These are phyloP conservation scores for Lentinula sp. DNA, from an alignment of 768 basidiomycete genomes.

Conservation along the genomic window DNA sequence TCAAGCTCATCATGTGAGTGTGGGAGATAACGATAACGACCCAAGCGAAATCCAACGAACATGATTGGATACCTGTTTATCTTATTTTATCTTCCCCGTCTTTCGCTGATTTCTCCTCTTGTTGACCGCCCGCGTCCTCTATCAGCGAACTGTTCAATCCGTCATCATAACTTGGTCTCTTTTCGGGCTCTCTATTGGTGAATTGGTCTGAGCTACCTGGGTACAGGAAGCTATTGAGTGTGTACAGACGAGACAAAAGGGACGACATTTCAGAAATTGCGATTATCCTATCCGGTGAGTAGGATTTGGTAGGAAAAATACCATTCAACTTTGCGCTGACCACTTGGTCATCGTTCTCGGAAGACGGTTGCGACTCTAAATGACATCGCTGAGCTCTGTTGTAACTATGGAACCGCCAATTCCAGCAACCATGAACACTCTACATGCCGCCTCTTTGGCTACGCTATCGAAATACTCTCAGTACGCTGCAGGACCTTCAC, in stretches of 20 bases:
- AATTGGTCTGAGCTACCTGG: not conserved
- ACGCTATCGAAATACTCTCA: slow-evolving; percentile 15
- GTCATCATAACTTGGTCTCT: not conserved
- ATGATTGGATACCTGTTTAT: slow-evolving; percentile 4
- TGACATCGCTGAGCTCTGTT: not conserved
- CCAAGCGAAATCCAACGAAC: not conserved
- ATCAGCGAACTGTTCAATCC: not conserved
- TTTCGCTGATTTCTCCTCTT: not conserved
- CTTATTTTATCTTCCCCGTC: slow-evolving; percentile 8
- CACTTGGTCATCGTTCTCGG: too few relatives aligned
- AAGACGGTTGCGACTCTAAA: not conserved
- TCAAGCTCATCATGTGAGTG: not conserved
- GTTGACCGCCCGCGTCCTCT: not conserved
- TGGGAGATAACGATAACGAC: not conserved
- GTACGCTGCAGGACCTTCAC: slow-evolving; percentile 15
- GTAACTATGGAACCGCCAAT: not conserved
- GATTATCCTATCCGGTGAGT: not conserved
- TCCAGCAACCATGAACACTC: not conserved
- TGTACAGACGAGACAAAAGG: not conserved
- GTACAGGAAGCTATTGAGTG: not conserved
- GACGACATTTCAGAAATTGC: not conserved
- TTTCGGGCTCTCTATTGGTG: not conserved
- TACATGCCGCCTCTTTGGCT: slow-evolving; percentile 14
- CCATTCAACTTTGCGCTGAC: not conserved
- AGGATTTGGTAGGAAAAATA: too few relatives aligned